Base-by-base conservation (phyloP, 2,329 filamentous ascomycete genomes). In the Stachybotrys chartarum region DNA sequence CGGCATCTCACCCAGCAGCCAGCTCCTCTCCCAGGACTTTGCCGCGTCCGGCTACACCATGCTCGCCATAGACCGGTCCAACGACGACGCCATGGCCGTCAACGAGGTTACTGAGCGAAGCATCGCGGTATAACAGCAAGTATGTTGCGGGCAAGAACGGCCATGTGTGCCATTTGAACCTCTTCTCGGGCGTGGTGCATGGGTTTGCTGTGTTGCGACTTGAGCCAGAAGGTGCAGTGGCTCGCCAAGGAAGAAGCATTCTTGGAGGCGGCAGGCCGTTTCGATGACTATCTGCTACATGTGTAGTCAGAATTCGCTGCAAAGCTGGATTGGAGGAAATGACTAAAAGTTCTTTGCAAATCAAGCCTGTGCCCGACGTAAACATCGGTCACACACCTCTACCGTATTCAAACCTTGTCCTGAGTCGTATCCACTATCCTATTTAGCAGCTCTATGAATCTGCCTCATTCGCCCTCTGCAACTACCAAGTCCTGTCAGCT, bases 231-330 rank as follows among this genome's bases (percentile, higher is more conserved):
- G 18, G 60, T 65, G 55, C 72, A 82, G 65, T 83, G 79, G 70
- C 92, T 84, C 67, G 87, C 85, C 35, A 92, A 92, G 78, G 87
- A 93, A 73, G 80, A 85, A 67, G 88, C 90, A 1, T 92, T 92
- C 68, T 72, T 80, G 60, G 89, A 93, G 77, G 88, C 88, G 30
- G 79, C 91, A 53, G 71, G 77, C 56, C 94, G 88, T 87, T 91
- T 93, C 65, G 80, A 87, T 54, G 76, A 85, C 16, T 74, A 66
- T 53, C 57, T 72, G 24, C 11, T 42, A 10, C 2, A 42, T 10
- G 5, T 42, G 14, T 42, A 42, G 5, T 10, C 35, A 42, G 5
- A 10, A 42, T 42, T 10, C 2, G 35, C 35, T 42, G 10, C 2
- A 42, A 42, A 42, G 3, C 14, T 42, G 35, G 24, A 24, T 3